Evolutionary conservation across 1,284 basidiomycete genomes (phyloP).

Genomic region (Ganoderma lingzhi): DNA sequence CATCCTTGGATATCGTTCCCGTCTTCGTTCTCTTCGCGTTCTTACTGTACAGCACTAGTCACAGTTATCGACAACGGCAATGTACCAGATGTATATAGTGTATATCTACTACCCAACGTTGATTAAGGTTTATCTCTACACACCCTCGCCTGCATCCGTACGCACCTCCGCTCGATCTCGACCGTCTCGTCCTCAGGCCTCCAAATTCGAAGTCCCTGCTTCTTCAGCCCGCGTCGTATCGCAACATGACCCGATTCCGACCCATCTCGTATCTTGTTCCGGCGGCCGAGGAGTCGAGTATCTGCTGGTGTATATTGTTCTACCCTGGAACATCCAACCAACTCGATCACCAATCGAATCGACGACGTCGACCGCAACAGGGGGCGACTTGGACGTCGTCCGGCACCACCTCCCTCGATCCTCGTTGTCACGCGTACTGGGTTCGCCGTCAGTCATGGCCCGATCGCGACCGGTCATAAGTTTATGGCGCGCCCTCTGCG

Average conservation of each 20-base stretch:
- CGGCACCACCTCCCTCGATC: not conserved
- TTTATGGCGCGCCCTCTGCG: not conserved
- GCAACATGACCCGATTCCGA: not conserved
- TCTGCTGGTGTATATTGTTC: not conserved
- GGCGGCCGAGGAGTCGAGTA: not conserved
- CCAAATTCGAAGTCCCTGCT: not conserved
- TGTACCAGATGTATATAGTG: constrained; percentile 32
- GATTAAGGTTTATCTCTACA: not conserved
- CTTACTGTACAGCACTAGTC: constrained; percentile 28
- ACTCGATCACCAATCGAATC: constrained; percentile 3
- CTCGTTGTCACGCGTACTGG: not conserved
- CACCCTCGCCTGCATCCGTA: not conserved
- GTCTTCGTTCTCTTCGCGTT: not conserved
- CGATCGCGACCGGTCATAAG: not conserved
- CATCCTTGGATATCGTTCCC: not conserved
- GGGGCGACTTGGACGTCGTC: not conserved
- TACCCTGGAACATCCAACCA: not conserved
- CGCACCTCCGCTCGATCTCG: not conserved
- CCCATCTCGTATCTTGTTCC: not conserved
- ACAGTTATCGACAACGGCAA: constrained; percentile 19
- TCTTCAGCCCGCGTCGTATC: not conserved
- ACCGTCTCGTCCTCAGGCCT: not conserved
- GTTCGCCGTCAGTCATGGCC: not conserved
- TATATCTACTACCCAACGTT: constrained; percentile 13
- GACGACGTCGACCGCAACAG: not conserved